Conservation (phyloP, 164 flowering plant species). For the Umbilicus rupestris region DNA sequence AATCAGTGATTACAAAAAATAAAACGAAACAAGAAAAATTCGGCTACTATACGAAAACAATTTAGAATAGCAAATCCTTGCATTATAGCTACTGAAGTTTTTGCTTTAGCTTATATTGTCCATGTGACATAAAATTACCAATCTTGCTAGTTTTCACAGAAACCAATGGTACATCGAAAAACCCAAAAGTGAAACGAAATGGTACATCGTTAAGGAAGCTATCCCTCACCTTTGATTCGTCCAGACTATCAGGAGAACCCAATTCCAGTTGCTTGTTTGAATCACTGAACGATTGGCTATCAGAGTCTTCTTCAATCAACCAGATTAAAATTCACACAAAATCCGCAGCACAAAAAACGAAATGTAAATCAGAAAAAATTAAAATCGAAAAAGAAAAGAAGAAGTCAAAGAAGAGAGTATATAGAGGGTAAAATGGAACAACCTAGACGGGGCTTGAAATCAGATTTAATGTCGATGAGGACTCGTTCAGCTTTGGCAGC, state of each 20-base stretch:
- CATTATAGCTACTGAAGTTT: too few species aligned
- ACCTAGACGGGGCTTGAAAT: conserved; percentile 47
- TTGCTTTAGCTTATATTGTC: too few species aligned
- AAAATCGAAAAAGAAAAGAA: not conserved
- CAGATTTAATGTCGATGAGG: conserved; percentile 57
- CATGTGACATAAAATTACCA: too few species aligned
- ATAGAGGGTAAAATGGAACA: conserved; percentile 17
- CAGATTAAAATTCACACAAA: conserved; percentile 3
- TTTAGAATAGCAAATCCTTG: too few species aligned
- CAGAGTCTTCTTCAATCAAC: conserved; percentile 29
- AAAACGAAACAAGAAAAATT: not conserved
- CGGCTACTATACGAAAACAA: not conserved
- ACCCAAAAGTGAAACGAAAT: too few species aligned
- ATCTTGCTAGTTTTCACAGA: too few species aligned
- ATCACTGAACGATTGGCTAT: conserved; percentile 22
- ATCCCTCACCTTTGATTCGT: conserved; percentile 22
- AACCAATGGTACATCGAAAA: too few species aligned
- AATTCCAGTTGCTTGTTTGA: conserved; percentile 14
- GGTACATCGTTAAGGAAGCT: too few species aligned
- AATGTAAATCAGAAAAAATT: not conserved
- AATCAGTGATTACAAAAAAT: not conserved
- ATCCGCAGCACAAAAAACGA: not conserved
- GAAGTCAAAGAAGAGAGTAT: not conserved
- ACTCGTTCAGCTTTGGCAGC: conserved; percentile 89
- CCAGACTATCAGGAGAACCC: conserved; percentile 16